phyloP scores from a whole-genome alignment of 179 eudicot genomes.

The Nepenthes alata region DNA sequence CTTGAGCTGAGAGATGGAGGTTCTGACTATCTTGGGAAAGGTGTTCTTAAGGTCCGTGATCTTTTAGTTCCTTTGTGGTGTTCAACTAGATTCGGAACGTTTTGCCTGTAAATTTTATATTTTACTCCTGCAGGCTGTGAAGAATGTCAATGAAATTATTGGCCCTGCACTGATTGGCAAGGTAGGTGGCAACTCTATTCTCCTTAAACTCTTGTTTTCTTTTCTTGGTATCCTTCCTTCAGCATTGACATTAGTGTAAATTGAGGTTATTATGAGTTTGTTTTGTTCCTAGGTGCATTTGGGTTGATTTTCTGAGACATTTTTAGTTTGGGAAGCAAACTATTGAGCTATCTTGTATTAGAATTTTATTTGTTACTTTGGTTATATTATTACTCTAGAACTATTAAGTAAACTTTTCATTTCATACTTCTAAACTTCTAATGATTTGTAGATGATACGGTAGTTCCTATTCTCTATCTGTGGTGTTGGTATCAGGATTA shows the following conservation, averaged over 20 bases:
- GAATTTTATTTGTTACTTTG: neutral
- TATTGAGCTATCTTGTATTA: too few relatives aligned
- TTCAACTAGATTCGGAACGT: neutral
- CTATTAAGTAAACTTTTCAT: neutral
- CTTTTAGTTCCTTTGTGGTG: neutral
- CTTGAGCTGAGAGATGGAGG: conserved; percentile 92
- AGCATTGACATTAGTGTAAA: too few relatives aligned
- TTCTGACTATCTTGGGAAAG: conserved; percentile 77
- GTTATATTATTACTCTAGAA: neutral
- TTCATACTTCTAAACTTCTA: neutral
- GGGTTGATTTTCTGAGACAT: too few relatives aligned
- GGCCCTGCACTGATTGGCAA: conserved; percentile 87
- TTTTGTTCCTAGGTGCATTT: too few relatives aligned
- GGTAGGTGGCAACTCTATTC: conserved; percentile 30
- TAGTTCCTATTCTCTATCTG: neutral
- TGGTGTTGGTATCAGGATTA: neutral
- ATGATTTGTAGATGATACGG: too few relatives aligned
- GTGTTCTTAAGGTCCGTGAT: conserved; percentile 68
- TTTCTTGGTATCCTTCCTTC: too few relatives aligned
- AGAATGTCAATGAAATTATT: conserved; percentile 68
- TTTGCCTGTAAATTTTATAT: conserved; percentile 3
- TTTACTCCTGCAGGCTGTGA: conserved; percentile 47
- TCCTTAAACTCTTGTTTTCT: too few relatives aligned
- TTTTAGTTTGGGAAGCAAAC: too few relatives aligned
- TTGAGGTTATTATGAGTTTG: too few relatives aligned